Evolutionary conservation across 441 rosid species (phyloP), one percentile per base, ranked within the genome.

Genomic region (Geranium incanum): DNA sequence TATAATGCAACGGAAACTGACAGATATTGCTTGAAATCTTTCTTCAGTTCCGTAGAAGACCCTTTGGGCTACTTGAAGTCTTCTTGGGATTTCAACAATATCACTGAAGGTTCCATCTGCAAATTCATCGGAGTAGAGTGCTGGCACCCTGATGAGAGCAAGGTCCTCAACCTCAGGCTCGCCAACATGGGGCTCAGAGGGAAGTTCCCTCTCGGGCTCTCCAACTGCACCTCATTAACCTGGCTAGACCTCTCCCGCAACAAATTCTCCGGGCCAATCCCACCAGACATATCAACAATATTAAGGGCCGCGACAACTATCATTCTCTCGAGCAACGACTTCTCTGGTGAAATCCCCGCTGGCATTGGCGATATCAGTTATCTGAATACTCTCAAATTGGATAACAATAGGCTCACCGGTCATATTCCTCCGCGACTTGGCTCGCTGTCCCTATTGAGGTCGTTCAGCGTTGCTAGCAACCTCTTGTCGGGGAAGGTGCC

Each of bases 401-500:
- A 76, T 38, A 39, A 76, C 72, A 79, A 84, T 69, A 79, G n/a
- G 36, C 33, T 86, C 6, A 75, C 72, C 0, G 88, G 86, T 67
- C 43, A 36, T 1, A 79, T 84, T 48, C 88, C 86, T 0, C 41
- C 38, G 5, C 41, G 66, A 21, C 28, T 86, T 18, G 71, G 52
- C 37, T 23, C 0, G 0, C 72, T 52, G 9, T 1, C 2, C 1
- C 68, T 85, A 15, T 68, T 86, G 69, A 64, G 37, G 41, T 5
- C 0, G 4, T 80, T 86, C 63, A 78, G 71, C 13, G 89, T 84
- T 39, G 36, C 85, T 0, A 69, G 79, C 68, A 86, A 84, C 75
- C 55, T 50, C 16, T 74, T 86, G 65, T 8, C 74, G 6, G 87
- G 87, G 45, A 78, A 68, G 5, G 67, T 86, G 19, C 87, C 87